These are phyloP conservation scores for Xylariaceae sp. DNA, from an alignment of 2,329 filamentous ascomycete species.

Conservation along the genomic window DNA sequence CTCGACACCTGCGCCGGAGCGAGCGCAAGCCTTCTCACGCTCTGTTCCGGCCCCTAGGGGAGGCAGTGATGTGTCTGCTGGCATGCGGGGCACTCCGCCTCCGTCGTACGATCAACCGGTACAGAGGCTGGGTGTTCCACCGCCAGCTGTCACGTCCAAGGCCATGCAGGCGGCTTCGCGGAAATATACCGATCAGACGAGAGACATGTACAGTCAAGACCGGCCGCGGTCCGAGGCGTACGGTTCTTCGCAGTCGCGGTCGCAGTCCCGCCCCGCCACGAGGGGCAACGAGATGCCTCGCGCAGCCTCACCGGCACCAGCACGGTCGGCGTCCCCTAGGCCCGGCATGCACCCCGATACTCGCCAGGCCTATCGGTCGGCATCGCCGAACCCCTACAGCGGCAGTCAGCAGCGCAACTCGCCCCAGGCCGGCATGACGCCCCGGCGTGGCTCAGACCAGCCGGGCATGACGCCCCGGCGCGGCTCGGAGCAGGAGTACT, in stretches of 20 bases:
- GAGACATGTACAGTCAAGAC: conserved; percentile 64
- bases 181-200: conserved; percentile 76
- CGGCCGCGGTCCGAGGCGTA: conserved; percentile 29
- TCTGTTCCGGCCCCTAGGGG: conserved; percentile 31
- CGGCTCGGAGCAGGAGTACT: conserved; percentile 43
- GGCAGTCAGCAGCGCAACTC: conserved; percentile 14
- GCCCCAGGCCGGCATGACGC: conserved; percentile 26
- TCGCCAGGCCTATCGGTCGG: conserved; percentile 25
- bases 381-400: conserved; percentile 13
- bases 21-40: conserved; percentile 32
- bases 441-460: conserved; percentile 37
- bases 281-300: conserved; percentile 52
- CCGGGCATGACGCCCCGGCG: conserved; percentile 34
- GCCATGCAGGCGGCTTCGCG: conserved; percentile 95
- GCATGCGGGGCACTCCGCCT: conserved; percentile 68
- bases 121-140: conserved; percentile 76
- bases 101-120: conserved; percentile 77
- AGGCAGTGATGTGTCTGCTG: conserved; percentile 41
- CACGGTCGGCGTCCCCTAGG: conserved; percentile 55
- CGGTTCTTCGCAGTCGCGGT: conserved; percentile 31
- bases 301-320: conserved; percentile 60
- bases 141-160: conserved; percentile 83
- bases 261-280: conserved; percentile 46
- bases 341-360: conserved; percentile 45
- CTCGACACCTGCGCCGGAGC: conserved; percentile 63